Base-by-base conservation (phyloP, 1,284 basidiomycete species). In the Tilletia walkeri region DNA sequence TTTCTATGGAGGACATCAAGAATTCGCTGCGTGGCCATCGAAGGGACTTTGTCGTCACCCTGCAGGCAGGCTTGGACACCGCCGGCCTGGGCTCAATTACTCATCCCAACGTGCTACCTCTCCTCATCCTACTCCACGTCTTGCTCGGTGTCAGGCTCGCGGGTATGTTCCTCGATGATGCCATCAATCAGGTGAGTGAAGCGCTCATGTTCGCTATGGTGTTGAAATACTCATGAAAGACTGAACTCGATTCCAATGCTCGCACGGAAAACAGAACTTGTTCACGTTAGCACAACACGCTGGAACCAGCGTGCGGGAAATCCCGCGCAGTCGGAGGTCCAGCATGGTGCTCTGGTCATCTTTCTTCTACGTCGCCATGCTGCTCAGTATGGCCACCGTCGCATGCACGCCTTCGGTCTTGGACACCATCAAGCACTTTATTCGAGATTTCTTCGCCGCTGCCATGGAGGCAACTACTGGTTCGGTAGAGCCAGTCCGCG, bases 101-200 rank as follows among this genome's bases (percentile, higher is more conserved):
- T 14, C 59, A 63, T 36, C 59, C 34, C 14, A 63, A 63, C 59
- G 59, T 63, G 30, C 59, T 63, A 38, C 59, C 59, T 16, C 36
- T 63, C 59, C 59, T 63, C 34, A 16, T 41, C 34, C 34, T 63
- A 4, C 18, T 63, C 59, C 59, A 63, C 14, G 34, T 41, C 34
- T 16, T 63, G 30, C 59, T 63, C 16, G 16, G 30, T 5, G 36
- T 39, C 3, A 63, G 59, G 16, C 36, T 63, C 14, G 59, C 18
- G 3, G 59, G 59, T 7, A 63, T 63, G 59, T 39, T 63, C 7
- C 36, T 63, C 18, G 59, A 63, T 16, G 59, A 63, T 39, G 59
- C 59, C 16, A 63, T 63, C 34, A 39, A 38, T 63, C 59, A 63
- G 36, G 59, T 63, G 59, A 63, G 59, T 18, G 16, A 12, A 12